These are phyloP conservation scores for Chamaecyparis obtusa DNA, from an alignment of 75 land plant species.

Conservation along the genomic window DNA sequence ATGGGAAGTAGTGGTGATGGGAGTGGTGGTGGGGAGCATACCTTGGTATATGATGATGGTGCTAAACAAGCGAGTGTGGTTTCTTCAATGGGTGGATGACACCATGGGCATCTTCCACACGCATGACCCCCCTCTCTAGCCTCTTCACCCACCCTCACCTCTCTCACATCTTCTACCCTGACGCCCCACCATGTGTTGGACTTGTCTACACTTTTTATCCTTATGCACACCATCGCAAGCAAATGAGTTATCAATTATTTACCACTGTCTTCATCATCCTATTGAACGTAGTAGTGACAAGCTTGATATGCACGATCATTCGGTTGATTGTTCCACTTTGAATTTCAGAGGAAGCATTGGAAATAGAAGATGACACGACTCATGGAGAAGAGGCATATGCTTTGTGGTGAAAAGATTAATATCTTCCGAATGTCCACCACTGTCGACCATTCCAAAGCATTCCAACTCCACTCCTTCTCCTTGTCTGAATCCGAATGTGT, in stretches of 20 bases:
- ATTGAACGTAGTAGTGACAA: constrained; percentile 29
- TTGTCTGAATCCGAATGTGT: too few relatives aligned
- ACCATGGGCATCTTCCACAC: constrained; percentile 41
- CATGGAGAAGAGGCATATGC: constrained; percentile 62
- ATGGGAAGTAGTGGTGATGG: constrained; percentile 43
- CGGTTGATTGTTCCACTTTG: constrained; percentile 24
- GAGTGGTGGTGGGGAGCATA: constrained; percentile 29
- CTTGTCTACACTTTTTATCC: background rate
- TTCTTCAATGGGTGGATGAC: constrained; percentile 30
- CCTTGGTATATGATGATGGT: constrained; percentile 49
- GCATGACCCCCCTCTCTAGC: constrained; percentile 36
- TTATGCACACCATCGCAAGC: background rate
- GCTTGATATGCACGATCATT: constrained; percentile 29
- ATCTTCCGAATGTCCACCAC: too few relatives aligned
- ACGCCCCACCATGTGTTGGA: background rate
- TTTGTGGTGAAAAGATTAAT: constrained; percentile 36
- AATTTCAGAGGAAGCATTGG: constrained; percentile 29
- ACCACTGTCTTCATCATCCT: constrained; percentile 28
- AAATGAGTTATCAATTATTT: constrained; percentile 26
- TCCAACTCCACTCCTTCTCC: too few relatives aligned
- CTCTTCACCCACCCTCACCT: constrained; percentile 40
- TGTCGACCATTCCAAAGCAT: too few relatives aligned
- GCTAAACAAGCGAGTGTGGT: constrained; percentile 28
- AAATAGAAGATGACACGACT: constrained; percentile 35
- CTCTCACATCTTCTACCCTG: constrained; percentile 19